Conservation (phyloP, 345 rosid genomes). For the Mallotus nudiflorus region DNA sequence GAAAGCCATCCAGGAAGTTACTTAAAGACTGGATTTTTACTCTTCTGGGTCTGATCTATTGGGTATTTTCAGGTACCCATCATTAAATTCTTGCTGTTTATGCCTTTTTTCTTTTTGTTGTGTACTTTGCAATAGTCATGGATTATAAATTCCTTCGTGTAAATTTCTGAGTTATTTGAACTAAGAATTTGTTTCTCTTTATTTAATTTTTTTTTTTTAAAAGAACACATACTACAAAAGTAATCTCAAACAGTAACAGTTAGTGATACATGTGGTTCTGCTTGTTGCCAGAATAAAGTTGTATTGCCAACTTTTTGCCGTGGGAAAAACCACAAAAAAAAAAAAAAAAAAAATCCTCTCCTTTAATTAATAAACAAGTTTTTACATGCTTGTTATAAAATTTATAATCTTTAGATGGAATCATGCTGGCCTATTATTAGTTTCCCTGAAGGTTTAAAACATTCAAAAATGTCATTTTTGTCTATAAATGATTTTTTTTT, state of each 20-base stretch:
- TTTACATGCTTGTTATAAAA: not conserved
- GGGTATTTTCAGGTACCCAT: slow-evolving; percentile 40
- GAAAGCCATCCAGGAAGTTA: slow-evolving; percentile 20
- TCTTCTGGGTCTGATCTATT: slow-evolving; percentile 24
- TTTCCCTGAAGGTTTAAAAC: slow-evolving; percentile 5
- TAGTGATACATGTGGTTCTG: slow-evolving; percentile 14
- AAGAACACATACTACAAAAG: not conserved
- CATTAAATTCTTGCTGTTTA: not conserved
- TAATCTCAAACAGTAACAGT: slow-evolving; percentile 7
- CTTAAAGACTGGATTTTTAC: slow-evolving; percentile 22
- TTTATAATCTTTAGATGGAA: not conserved
- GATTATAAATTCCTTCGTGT: not conserved
- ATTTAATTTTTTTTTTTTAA: not conserved
- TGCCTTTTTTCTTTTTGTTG: no score
- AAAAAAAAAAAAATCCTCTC: not conserved
- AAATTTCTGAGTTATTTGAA: not conserved
- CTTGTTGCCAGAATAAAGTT: slow-evolving; percentile 14
- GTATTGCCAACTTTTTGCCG: slow-evolving; percentile 21
- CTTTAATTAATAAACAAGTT: not conserved
- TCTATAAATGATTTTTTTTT: not conserved
- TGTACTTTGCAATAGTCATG: not conserved
- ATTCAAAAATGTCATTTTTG: not conserved
- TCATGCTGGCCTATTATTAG: slow-evolving; percentile 10
- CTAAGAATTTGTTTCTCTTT: not conserved
- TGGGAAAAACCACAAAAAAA: no score